Conservation (phyloP, 208 protist species). For the Porcisia deanei region DNA sequence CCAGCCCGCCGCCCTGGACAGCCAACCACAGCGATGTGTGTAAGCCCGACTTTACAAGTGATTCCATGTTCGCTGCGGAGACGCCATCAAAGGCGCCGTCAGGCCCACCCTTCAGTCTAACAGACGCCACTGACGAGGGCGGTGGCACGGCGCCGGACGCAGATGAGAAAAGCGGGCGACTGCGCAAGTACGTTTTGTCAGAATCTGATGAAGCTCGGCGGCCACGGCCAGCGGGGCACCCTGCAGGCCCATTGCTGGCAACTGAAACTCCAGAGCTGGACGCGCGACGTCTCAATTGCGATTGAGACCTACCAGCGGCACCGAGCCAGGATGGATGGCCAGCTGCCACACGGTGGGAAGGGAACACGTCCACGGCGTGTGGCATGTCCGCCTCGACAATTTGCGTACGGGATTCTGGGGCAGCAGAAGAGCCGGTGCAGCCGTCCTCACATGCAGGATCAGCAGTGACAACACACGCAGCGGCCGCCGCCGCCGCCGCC, state of each 20-base stretch:
- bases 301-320: not conserved
- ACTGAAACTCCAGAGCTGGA: not conserved
- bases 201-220: not conserved
- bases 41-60: constrained; percentile 31
- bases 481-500: not conserved
- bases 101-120: not conserved
- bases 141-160: not conserved
- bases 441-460: not conserved
- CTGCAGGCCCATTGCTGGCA: not conserved
- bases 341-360: not conserved
- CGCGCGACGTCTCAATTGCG: not conserved
- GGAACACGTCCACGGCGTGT: not conserved
- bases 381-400: not conserved
- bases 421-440: not conserved
- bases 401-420: not conserved
- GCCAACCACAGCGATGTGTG: constrained; percentile 64
- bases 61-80: constrained; percentile 33
- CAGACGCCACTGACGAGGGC: not conserved
- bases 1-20: constrained; percentile 56
- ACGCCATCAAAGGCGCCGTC: not conserved
- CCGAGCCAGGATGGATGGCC: not conserved
- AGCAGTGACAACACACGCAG: not conserved
- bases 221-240: not conserved
- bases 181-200: not conserved
- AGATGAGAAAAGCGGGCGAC: not conserved